Evolutionary conservation across 2,329 filamentous ascomycete species (phyloP), one percentile per base, ranked within the genome.

Genomic region (Gliomastix tumulicola): DNA sequence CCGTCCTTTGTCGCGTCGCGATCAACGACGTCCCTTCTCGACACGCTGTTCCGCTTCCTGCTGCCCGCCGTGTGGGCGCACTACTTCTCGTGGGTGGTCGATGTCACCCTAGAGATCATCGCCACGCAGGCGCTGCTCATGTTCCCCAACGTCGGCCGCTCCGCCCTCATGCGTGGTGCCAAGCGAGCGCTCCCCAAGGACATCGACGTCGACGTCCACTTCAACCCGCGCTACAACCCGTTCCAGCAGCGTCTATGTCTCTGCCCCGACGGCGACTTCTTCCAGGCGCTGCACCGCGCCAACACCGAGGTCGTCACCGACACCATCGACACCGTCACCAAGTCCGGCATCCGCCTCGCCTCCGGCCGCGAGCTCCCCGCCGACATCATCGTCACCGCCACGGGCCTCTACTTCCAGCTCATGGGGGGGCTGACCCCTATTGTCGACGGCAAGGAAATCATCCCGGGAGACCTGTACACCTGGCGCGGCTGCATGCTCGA

Each of bases 181-280:
- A 54, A 59, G 27, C 45, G 48, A 11, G 57, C 67, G 28, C 65
- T 86, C 0, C 79, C 80, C 2, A 47, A 49, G 3, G 51, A 59
- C 16, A 57, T 76, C 28, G 65, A 71, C 4, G 52, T 68, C 34
- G 69, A 80, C 38, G 68, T 71, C 4, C 71, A 83, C 53, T 83
- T 83, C 57, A 69, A 67, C 6, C 79, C 79, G 0, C 51, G 50
- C 3, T 83, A 84, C 46, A 66, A 71, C 30, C 78, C 78, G 0
- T 80, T 82, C 71, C 72, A 85, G 34, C 84, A 92, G 55, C 75
- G 85, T 1, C 62, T 89, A n/a, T 88, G 84, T 47, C 59, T 85
- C 37, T 78, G 55, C 16, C 67, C 65, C 0, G 61, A 68, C 34
- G 68, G 64, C 4, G 71, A 76, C 47, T 76, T 75, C 46, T 74